Evolutionary conservation across 148 eudicot species (phyloP).

Genomic region (Bassia scoparia): DNA sequence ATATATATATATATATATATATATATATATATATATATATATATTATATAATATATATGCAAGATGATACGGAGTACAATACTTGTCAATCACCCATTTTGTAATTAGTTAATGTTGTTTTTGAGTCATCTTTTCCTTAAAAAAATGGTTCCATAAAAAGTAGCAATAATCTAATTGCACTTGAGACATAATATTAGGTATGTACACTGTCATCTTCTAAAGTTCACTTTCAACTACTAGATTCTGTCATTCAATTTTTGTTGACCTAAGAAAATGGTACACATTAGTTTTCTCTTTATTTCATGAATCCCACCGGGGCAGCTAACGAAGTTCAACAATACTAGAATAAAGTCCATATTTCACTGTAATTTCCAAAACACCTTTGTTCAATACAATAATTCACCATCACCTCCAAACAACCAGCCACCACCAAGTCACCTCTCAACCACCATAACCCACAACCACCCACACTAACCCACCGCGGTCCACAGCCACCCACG

Average conservation of each 20-base stretch:
- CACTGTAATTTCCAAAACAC: no score
- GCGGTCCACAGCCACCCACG: no score
- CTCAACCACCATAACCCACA: no score
- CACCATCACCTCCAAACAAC: no score
- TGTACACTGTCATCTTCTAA: slow-evolving; percentile 14
- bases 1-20: no score
- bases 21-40: no score
- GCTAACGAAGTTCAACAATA: no score
- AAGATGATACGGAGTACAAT: not conserved
- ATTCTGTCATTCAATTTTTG: not conserved
- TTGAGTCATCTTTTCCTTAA: not conserved
- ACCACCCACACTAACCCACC: no score
- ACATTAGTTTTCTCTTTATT: not conserved
- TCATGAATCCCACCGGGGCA: slow-evolving; percentile 3
- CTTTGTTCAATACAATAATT: no score
- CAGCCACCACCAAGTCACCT: no score
- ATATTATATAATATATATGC: no score
- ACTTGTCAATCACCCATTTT: not conserved
- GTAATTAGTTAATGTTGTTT: not conserved
- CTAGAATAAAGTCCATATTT: no score
- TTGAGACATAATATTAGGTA: slow-evolving; percentile 18
- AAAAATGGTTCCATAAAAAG: not conserved
- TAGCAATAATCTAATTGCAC: not conserved
- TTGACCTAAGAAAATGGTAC: slow-evolving; percentile 17
- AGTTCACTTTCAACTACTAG: slow-evolving; percentile 8